Base-by-base conservation (phyloP, 345 rosid species). In the Citrus australasica region DNA sequence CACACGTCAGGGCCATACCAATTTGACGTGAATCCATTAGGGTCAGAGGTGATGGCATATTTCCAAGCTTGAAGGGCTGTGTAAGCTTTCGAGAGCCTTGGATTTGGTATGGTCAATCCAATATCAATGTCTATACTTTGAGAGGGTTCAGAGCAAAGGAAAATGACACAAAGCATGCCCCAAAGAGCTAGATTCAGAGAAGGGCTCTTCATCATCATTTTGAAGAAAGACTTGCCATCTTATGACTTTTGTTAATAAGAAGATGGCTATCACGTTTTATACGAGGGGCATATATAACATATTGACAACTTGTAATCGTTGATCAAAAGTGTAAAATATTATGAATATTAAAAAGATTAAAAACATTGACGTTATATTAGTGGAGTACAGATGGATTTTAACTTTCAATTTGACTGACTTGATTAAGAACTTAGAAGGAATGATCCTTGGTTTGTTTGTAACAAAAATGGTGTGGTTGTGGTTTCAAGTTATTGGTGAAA, bases 1-100 rank as follows among this genome's bases (percentile, higher is more conserved):
- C 98, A 95, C 3, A 95, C 98, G 28, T 93, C 38, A 7, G 94
- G 91, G 61, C 97, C 98, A 53, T 76, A 82, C 98, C 98, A 95
- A 64, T 90, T 87, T 0, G 87, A 71, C 35, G 97, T 90, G 78
- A 90, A 84, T 66, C 84, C 82, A 55, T 84, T 82, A 35, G 98
- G 98, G 87, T 95, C 98, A 22, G 89, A 88, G 9, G 85, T 85
- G 55, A 95, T 93, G 64, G 87, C 76, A 67, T 81, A 77, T 75
- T 93, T 95, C 93, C 91, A 93, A 28, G 97, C 94, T 76, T 92
- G 90, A 37, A 95, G 93, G 69, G 97, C 97, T 67, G 62, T 51
- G 78, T 80, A 93, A 33, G 98, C 98, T 10, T 84, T 82, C 59
- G 48, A 77, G 73, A 93, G 98, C 76, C 93, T 86, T 14, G 95